phyloP scores from a whole-genome alignment of 345 rosid genomes.

The Salix dunnii region DNA sequence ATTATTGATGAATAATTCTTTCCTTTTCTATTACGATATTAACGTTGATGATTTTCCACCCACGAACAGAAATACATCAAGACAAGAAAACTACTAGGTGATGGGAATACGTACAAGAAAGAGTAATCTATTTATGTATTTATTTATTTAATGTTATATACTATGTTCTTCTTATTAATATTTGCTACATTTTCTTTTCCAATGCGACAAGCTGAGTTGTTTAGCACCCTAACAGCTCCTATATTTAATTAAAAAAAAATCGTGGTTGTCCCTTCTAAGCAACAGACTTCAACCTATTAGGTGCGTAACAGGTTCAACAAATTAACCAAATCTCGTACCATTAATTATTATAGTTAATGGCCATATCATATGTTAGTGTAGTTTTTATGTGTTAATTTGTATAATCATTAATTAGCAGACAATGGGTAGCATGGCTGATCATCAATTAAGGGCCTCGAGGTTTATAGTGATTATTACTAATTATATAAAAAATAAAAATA shows the following conservation, averaged over 20 bases:
- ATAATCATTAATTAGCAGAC: too few relatives aligned
- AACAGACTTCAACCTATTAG: background rate
- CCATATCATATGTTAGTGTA: background rate
- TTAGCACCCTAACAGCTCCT: conserved; percentile 29
- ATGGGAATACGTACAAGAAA: background rate
- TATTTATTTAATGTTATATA: background rate
- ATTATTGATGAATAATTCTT: background rate
- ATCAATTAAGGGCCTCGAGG: too few relatives aligned
- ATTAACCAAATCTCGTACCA: background rate
- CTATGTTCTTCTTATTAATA: background rate
- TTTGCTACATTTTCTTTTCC: background rate
- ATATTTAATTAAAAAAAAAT: conserved; percentile 35
- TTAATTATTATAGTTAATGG: background rate
- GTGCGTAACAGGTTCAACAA: background rate
- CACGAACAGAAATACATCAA: background rate
- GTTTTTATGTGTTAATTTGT: too few relatives aligned
- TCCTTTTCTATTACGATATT: background rate
- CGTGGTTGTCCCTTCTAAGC: conserved; percentile 30
- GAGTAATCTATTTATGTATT: background rate
- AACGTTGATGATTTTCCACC: background rate
- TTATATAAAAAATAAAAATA: too few relatives aligned
- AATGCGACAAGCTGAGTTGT: conserved; percentile 39
- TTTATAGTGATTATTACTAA: too few relatives aligned
- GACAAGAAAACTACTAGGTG: background rate
- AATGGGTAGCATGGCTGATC: too few relatives aligned